Base-by-base conservation (phyloP, 768 basidiomycete genomes). In the Thelephora aurantiotincta region DNA sequence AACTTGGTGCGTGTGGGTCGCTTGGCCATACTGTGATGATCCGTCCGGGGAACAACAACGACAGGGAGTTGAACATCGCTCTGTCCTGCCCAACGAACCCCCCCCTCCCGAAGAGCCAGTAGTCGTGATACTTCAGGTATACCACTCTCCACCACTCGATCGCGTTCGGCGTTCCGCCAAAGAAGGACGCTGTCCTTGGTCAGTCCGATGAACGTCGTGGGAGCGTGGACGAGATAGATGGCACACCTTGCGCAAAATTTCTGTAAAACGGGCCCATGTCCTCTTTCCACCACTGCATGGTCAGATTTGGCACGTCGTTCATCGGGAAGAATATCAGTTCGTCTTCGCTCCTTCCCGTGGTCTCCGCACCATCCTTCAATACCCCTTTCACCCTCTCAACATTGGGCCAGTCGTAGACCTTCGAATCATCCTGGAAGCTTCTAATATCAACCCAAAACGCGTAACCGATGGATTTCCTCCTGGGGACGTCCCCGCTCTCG, bases 381-480 rank as follows among this genome's bases (percentile, higher is more conserved):
- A 57, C 35, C 34, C 56, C 45, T 33, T 53, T 46, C 16, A 59
- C 47, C 38, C 55, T 46, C 14, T 30, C 47, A 35, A 47, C 26
- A 43, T 56, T 55, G 11, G 59, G 59, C 59, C 59, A 60, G 20
- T 50, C 33, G 16, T 33, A 37, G 30, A 54, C 58, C 14, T 35
- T 16, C 45, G 57, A 58, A 16, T 38, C 43, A n/a, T 50, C 48
- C 20, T 56, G 46, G 19, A 60, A 54, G 35, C 51, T 51, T 11
- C 52, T 55, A 7, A 55, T 54, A 46, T 60, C 56, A 33, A 47
- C 48, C 59, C 59, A 60, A 33, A 60, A 59, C 4, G 60, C 55
- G 49, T 52, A 56, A 4, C 26, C 26, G 26, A 30, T 30, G 26
- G 26, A 9, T 30, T 30, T 30, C 5, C 26, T 30, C 9, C 26